Conservation (phyloP, 2,329 filamentous ascomycete species). For the Aspergillus sp. region DNA sequence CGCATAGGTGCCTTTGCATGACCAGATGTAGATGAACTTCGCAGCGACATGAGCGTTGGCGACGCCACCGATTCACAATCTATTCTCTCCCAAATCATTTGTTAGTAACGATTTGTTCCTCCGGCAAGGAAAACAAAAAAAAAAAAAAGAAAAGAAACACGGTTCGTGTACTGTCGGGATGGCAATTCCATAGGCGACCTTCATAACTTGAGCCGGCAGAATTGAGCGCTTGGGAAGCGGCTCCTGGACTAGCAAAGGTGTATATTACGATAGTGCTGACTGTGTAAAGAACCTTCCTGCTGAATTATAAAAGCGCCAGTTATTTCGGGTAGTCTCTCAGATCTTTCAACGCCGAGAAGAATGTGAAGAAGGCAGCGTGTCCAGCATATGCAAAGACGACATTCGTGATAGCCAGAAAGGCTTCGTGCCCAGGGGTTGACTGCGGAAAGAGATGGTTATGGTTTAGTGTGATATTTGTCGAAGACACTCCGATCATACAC, state of each 20-base stretch:
- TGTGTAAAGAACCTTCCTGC: constrained; percentile 55
- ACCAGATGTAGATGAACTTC: constrained; percentile 57
- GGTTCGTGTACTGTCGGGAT: constrained; percentile 47
- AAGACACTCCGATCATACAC: constrained; percentile 56
- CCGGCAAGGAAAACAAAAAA: too few species aligned
- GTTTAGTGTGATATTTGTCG: constrained; percentile 33
- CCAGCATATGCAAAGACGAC: constrained; percentile 62
- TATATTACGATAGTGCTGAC: constrained; percentile 60
- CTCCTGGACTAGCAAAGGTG: constrained; percentile 52
- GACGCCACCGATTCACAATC: constrained; percentile 59
- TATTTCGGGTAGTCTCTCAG: constrained; percentile 55
- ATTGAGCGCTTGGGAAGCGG: constrained; percentile 57
- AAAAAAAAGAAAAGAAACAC: background rate
- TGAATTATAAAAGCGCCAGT: constrained; percentile 52
- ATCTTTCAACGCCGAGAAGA: constrained; percentile 56
- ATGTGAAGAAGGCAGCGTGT: constrained; percentile 61
- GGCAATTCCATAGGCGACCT: constrained; percentile 59
- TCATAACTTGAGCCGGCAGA: constrained; percentile 51
- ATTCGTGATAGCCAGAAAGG: constrained; percentile 55
- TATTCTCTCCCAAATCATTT: constrained; percentile 1
- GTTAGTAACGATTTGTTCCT: background rate
- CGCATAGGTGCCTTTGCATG: constrained; percentile 52
- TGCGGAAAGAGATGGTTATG: constrained; percentile 21
- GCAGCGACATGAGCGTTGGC: constrained; percentile 59
- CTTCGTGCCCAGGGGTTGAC: constrained; percentile 42